Base-by-base conservation (phyloP, 23 red algal genomes). In the Gracilaria vermiculophylla region DNA sequence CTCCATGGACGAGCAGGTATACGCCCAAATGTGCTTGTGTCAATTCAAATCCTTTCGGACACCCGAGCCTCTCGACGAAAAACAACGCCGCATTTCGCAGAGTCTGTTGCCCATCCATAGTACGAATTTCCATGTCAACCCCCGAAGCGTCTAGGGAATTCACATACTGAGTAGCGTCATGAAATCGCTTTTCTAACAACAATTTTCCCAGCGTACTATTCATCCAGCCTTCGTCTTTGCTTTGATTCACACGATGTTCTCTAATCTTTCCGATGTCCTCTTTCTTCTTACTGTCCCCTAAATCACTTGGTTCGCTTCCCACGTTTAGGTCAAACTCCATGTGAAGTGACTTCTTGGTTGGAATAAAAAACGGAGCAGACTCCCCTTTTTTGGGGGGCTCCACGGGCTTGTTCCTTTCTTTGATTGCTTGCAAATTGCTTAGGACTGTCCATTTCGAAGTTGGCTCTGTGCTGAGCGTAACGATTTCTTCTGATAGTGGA, bases 291-390 rank as follows among this genome's bases (percentile, higher is more conserved):
- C 42, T 69, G 16, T 37, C 83, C 20, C 14, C 42, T 14, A 14
- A 51, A 32, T 11, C 28, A 8, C 45, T 78, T 32, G 52, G 9
- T 21, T 81, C 34, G 53, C 78, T 55, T 32, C 31, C 45, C 7
- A 10, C 71, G 48, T 43, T 41, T 41, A 94, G 21, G 34, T 95
- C 85, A 81, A 95, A 95, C 47, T 87, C 49, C 20, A 88, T 37
- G 8, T 81, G 39, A 37, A 90, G n/a, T 50, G 71, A 86, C 49
- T 83, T 81, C 36, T 73, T 57, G 19, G 93, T 95, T 25, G 95
- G 89, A 17, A 97, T 81, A 50, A 97, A 97, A 56, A 97, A 97
- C 16, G 95, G 95, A 12, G 89, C 95, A 24, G 77, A 60, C 31
- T 72, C 83, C 8, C 64, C 55, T 71, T 97, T 98, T 39, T 92